These are phyloP conservation scores for Aspergillus saccharolyticus DNA, from an alignment of 495 filamentous ascomycete species.

Conservation along the genomic window DNA sequence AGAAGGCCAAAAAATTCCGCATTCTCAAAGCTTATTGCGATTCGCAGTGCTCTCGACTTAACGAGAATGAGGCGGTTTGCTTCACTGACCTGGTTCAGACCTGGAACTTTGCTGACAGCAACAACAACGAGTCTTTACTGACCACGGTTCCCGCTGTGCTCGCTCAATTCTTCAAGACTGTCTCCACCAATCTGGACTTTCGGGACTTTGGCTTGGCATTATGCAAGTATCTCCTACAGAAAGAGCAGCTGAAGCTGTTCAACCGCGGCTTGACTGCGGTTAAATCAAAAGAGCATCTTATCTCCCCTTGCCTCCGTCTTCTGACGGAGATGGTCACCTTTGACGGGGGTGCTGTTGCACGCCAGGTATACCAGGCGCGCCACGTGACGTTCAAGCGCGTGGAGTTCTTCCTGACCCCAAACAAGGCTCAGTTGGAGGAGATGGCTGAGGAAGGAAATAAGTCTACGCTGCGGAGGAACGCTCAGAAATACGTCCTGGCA, in stretches of 20 bases:
- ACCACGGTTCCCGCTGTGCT: slow-evolving; percentile 71
- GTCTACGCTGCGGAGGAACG: slow-evolving; percentile 70
- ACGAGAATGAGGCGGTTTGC: slow-evolving; percentile 49
- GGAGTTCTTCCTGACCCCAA: slow-evolving; percentile 46
- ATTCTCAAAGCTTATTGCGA: slow-evolving; percentile 73
- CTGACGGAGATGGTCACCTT: slow-evolving; percentile 73
- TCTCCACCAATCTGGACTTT: slow-evolving; percentile 66
- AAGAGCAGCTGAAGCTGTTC: slow-evolving; percentile 66
- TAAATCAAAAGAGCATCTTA: slow-evolving; percentile 74
- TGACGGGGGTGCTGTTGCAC: slow-evolving; percentile 73
- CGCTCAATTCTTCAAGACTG: slow-evolving; percentile 66
- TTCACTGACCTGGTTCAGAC: slow-evolving; percentile 70
- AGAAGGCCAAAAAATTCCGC: slow-evolving; percentile 45
- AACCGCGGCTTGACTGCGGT: slow-evolving; percentile 65
- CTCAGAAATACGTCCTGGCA: slow-evolving; percentile 68
- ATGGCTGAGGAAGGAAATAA: slow-evolving; percentile 50
- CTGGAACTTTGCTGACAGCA: slow-evolving; percentile 70
- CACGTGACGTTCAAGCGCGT: slow-evolving; percentile 70
- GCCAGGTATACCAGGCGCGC: slow-evolving; percentile 61
- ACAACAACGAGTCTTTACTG: slow-evolving; percentile 67
- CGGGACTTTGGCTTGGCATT: slow-evolving; percentile 64
- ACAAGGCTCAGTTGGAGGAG: slow-evolving; percentile 44
- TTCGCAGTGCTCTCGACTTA: slow-evolving; percentile 54
- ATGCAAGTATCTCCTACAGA: slow-evolving; percentile 68
- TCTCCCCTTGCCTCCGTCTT: slow-evolving; percentile 75